Evolutionary conservation across 176 grass and related monocot species (phyloP), one percentile per base, ranked within the genome.

Genomic region (Themeda triandra): DNA sequence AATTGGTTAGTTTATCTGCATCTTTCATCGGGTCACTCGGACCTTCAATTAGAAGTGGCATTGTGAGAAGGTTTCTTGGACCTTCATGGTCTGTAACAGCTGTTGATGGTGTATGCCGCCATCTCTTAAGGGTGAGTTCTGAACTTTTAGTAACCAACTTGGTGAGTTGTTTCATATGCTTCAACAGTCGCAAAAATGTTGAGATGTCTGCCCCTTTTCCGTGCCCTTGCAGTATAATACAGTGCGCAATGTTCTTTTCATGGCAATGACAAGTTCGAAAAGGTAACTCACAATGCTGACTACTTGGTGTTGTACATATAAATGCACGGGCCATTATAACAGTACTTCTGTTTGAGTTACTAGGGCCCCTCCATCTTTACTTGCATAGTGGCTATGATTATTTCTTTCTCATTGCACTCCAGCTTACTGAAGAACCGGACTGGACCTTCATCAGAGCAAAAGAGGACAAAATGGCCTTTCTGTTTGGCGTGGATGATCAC

Each of bases 201-300:
- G 53, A 84, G 73, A 29, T 27, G 23, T 86, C 51, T 82, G 25
- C 27, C 81, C 23, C 13, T 78, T 82, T 27, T 30, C 39, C 33
- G 44, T 54, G 27, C 86, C 63, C 27, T 88, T 88, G 88, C 91
- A 98, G 95, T 98, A 93, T 54, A 87, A 93, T 85, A 98, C 92
- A 0, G 87, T 98, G 85, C 84, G 77, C 33, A 98, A 98, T 86
- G 87, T 98, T 53, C 89, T 98, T 67, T 98, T 92, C 91, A 88
- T 98, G 92, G 95, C 95, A 80, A 98, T 90, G 95, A 93, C 92
- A 15, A 91, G 95, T 76, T 98, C 95, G 46, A 62, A 65, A 91
- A 93, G 92, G 95, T 98, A 86, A 81, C 35, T 73, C 46, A 23
- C 30, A 76, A 49, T 49, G 11, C 76, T 33, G 42, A 68, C 12